These are phyloP conservation scores for Phyllostachys edulis DNA, from an alignment of 176 grass and related monocot species.

Conservation along the genomic window DNA sequence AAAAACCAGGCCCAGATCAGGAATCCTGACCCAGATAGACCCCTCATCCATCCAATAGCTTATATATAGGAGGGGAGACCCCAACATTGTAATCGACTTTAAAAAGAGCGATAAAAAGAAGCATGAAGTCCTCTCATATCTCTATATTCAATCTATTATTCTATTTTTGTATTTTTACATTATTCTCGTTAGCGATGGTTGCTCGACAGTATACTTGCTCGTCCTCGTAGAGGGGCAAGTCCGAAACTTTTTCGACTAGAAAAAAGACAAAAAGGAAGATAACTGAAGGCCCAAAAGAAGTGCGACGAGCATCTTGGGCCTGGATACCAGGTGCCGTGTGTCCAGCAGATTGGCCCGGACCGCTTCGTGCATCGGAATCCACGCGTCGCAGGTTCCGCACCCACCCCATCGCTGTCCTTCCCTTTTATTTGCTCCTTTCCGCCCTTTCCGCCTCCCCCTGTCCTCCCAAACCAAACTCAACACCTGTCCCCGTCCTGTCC, in stretches of 20 bases:
- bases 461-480: constrained; percentile 23
- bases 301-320: neutral
- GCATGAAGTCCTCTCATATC: too few relatives aligned
- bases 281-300: neutral
- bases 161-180: too few relatives aligned
- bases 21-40: too few relatives aligned
- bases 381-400: constrained; percentile 19
- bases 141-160: too few relatives aligned
- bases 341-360: rapidly evolving
- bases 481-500: neutral
- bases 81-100: too few relatives aligned
- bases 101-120: too few relatives aligned
- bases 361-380: neutral
- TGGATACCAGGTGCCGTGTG: neutral
- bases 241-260: neutral
- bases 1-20: too few relatives aligned
- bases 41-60: too few relatives aligned
- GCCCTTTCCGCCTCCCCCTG: constrained; percentile 26
- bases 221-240: neutral
- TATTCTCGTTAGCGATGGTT: too few relatives aligned
- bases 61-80: too few relatives aligned
- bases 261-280: neutral
- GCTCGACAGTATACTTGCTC: too few relatives aligned
- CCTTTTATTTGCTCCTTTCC: neutral
- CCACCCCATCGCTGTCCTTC: constrained; percentile 30